A percentile compares a stretch with the other conserved stretches of the same genome.
These are phyloP conservation scores for Arthonia radiata DNA, from an alignment of 495 filamentous ascomycete species.

Conservation along the genomic window DNA sequence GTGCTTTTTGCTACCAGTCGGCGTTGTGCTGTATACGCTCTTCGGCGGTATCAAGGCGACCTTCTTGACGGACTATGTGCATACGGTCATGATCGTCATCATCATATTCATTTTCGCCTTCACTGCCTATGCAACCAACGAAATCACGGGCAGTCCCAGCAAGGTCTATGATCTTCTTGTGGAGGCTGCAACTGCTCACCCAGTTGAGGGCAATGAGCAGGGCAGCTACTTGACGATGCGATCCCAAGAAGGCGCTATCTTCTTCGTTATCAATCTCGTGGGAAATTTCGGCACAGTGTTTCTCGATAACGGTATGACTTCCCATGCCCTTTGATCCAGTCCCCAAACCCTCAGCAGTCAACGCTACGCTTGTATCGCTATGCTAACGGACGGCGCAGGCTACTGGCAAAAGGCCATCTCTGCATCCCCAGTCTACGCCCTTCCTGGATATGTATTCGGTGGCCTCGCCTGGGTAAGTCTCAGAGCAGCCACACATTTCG, in stretches of 20 bases:
- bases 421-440: conserved; percentile 66
- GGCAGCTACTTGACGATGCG: conserved; percentile 84
- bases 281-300: conserved; percentile 57
- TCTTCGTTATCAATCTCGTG: conserved; percentile 89
- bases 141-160: conserved; percentile 51
- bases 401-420: conserved; percentile 95
- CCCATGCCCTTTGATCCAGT: too few species aligned
- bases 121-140: conserved; percentile 56
- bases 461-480: conserved; percentile 80
- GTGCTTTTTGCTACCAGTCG: conserved; percentile 66
- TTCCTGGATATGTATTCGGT: conserved; percentile 81
- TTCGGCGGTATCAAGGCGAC: conserved; percentile 61
- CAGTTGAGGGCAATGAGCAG: conserved; percentile 61
- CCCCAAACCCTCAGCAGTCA: too few species aligned
- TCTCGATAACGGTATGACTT: conserved; percentile 33
- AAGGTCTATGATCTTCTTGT: conserved; percentile 63
- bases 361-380: too few species aligned
- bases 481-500: too few species aligned
- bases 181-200: conserved; percentile 41
- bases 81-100: conserved; percentile 68
- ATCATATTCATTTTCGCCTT: conserved; percentile 84
- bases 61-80: conserved; percentile 57
- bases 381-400: conserved; percentile 14
- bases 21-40: conserved; percentile 39
- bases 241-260: conserved; percentile 67